Evolutionary conservation across 2,329 filamentous ascomycete species (phyloP).

Genomic region (Penicillium crustosum): DNA sequence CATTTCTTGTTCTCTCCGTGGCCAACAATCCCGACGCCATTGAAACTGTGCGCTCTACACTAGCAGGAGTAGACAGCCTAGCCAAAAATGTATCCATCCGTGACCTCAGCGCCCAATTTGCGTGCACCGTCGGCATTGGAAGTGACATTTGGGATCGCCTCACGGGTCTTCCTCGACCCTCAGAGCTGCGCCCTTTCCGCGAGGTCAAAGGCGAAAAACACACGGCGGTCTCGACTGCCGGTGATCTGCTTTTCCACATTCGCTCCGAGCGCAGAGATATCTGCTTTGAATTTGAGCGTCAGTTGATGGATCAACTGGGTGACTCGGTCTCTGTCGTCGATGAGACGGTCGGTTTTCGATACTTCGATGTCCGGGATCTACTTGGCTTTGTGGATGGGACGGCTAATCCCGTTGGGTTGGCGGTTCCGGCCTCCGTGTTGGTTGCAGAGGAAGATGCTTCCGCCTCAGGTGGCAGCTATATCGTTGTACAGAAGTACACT

Average conservation of each 20-base stretch:
- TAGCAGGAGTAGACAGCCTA: slow-evolving; percentile 45
- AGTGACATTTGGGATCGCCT: slow-evolving; percentile 53
- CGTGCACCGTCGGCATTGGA: slow-evolving; percentile 58
- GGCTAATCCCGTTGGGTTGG: slow-evolving; percentile 55
- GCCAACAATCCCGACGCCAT: slow-evolving; percentile 38
- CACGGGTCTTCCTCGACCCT: slow-evolving; percentile 47
- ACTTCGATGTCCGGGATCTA: slow-evolving; percentile 60
- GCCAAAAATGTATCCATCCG: slow-evolving; percentile 52
- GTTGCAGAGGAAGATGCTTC: slow-evolving; percentile 46
- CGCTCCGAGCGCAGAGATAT: slow-evolving; percentile 57
- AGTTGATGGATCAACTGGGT: slow-evolving; percentile 52
- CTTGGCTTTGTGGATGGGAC: slow-evolving; percentile 63
- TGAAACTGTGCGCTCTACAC: slow-evolving; percentile 45
- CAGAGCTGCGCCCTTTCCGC: slow-evolving; percentile 54
- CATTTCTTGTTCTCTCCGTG: slow-evolving; percentile 43
- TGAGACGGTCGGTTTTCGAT: slow-evolving; percentile 58
- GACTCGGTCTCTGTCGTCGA: slow-evolving; percentile 52
- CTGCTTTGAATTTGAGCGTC: slow-evolving; percentile 61
- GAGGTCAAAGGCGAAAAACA: slow-evolving; percentile 51
- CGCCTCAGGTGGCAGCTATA: slow-evolving; percentile 54
- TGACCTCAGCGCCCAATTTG: slow-evolving; percentile 47
- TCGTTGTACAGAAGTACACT: slow-evolving; percentile 61
- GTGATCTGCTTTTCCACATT: slow-evolving; percentile 61
- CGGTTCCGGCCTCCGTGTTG: slow-evolving; percentile 46
- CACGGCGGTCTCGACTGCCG: slow-evolving; percentile 56